Base-by-base conservation (phyloP, 2,329 filamentous ascomycete genomes). In the Diaporthe citriasiana region DNA sequence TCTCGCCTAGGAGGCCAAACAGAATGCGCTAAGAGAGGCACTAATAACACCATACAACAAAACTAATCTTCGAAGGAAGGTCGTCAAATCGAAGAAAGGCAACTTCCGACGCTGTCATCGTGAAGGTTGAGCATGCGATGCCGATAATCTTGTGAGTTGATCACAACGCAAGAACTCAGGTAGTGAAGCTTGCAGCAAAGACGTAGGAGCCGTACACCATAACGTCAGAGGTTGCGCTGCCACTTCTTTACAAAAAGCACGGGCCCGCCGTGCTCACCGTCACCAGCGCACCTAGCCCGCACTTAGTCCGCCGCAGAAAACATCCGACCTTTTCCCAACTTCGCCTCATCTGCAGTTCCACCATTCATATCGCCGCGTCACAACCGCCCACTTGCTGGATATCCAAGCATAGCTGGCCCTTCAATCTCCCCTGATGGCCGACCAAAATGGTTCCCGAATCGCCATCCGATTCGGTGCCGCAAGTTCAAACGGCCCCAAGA, bases 401-500 rank as follows among this genome's bases (percentile, higher is more conserved):
- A 12, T 30, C 5, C 19, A 30, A 51, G n/a, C 33, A 27, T 27
- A 27, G 25, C 12, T 13, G 30, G 35, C 22, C 12, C 19, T 22
- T n/a, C 47, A 13, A 51, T 17, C 17, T 22, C 7, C 60, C 42
- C 47, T 33, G 4, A 87, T 87, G 86, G 77, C 84, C 15, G 80
- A 83, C 51, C 78, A 82, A 56, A 80, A 78, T 71, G 81, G 81
- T 56, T 76, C 82, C 17, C 83, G 86, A 35, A 88, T 89, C 78
- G 86, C 87, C 75, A 89, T 89, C 60, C 88, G 85, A 72, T 84
- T 89, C 51, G 84, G 85, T 47, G 76, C 81, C 9, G 60, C 77
- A 13, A 75, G 79, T 25, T 79, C 81, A 13, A 79, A 22, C 33
- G 60, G 65, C 55, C 55, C 79, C 35, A 80, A 78, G 35, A 68